A percentile compares a stretch with the other conserved stretches of the same genome.
Conservation (phyloP, 768 basidiomycete species). For the Podaxis carcinomalis region DNA sequence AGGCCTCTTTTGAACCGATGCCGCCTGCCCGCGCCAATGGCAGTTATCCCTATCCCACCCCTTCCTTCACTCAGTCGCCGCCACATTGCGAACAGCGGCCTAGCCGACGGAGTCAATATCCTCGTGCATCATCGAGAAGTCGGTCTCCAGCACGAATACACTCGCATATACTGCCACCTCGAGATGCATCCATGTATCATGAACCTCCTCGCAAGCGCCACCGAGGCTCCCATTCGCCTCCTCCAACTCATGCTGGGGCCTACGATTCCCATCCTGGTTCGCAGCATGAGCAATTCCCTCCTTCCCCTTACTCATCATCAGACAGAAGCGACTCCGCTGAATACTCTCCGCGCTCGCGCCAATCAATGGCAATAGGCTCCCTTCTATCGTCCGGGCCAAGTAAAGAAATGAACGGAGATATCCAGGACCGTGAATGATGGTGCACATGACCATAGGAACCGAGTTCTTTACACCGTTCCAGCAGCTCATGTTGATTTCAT, state of each 20-base stretch:
- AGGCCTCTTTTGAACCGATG: conserved; percentile 25
- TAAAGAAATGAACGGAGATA: conserved; percentile 33
- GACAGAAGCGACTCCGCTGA: conserved; percentile 61
- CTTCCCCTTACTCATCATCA: conserved; percentile 72
- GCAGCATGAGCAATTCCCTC: conserved; percentile 48
- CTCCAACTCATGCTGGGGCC: conserved; percentile 35
- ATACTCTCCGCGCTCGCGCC: conserved; percentile 66
- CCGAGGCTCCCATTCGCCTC: conserved; percentile 57
- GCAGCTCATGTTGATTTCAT: conserved; percentile 1
- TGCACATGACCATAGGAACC: conserved; percentile 3
- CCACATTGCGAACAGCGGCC: conserved; percentile 28
- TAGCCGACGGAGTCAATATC: conserved; percentile 30
- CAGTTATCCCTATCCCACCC: conserved; percentile 36
- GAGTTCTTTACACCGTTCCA: background rate
- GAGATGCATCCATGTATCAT: conserved; percentile 30
- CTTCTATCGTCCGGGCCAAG: conserved; percentile 49
- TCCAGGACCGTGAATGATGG: conserved; percentile 25
- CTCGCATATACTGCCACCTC: conserved; percentile 26
- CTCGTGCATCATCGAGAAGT: conserved; percentile 30
- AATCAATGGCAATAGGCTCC: conserved; percentile 79
- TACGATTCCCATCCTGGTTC: conserved; percentile 33
- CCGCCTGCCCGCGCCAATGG: conserved; percentile 20
- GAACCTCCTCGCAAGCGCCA: conserved; percentile 57
- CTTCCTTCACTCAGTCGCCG: conserved; percentile 32
- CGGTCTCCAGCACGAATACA: conserved; percentile 35